These are phyloP conservation scores for Metroxylon sagu DNA, from an alignment of 176 grass and related monocot genomes.

Conservation along the genomic window DNA sequence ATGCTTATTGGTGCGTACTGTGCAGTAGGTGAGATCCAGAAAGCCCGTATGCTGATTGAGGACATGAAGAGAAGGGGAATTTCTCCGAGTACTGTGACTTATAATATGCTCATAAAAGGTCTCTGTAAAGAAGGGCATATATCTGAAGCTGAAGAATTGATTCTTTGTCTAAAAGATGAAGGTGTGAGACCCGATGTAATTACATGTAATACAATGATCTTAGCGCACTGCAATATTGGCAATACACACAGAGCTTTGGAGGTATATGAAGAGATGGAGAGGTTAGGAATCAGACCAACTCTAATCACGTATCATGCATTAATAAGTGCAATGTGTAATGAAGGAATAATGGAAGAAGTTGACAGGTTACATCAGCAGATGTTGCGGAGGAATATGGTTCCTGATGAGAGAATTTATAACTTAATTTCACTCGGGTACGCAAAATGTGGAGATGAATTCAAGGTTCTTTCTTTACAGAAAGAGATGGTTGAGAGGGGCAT, in stretches of 20 bases:
- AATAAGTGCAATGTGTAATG: slow-evolving; percentile 29
- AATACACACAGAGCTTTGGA: slow-evolving; percentile 41
- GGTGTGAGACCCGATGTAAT: slow-evolving; percentile 38
- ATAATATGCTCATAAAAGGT: slow-evolving; percentile 59
- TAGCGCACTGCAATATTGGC: slow-evolving; percentile 34
- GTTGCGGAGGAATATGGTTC: slow-evolving; percentile 37
- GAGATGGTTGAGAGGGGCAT: slow-evolving; percentile 36
- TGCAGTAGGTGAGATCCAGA: slow-evolving; percentile 23
- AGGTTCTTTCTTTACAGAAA: slow-evolving; percentile 34
- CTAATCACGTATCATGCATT: slow-evolving; percentile 31
- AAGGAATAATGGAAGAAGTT: slow-evolving; percentile 36
- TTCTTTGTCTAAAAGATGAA: slow-evolving; percentile 25
- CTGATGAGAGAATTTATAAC: slow-evolving; percentile 27
- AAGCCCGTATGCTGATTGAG: slow-evolving; percentile 24
- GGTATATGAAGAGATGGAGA: slow-evolving; percentile 40
- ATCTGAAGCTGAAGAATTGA: slow-evolving; percentile 43
- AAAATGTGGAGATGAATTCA: slow-evolving; percentile 38
- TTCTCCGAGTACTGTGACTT: slow-evolving; percentile 48
- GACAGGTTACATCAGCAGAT: slow-evolving; percentile 38
- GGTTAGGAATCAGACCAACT: slow-evolving; percentile 35
- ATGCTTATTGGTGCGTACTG: slow-evolving; percentile 44
- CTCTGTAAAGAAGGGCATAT: slow-evolving; percentile 35
- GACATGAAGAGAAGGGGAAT: slow-evolving; percentile 45
- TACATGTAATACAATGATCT: slow-evolving; percentile 50
- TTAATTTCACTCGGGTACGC: slow-evolving; percentile 30